Base-by-base conservation (phyloP, 2,329 filamentous ascomycete species). In the Pseudogymnoascus sp. region DNA sequence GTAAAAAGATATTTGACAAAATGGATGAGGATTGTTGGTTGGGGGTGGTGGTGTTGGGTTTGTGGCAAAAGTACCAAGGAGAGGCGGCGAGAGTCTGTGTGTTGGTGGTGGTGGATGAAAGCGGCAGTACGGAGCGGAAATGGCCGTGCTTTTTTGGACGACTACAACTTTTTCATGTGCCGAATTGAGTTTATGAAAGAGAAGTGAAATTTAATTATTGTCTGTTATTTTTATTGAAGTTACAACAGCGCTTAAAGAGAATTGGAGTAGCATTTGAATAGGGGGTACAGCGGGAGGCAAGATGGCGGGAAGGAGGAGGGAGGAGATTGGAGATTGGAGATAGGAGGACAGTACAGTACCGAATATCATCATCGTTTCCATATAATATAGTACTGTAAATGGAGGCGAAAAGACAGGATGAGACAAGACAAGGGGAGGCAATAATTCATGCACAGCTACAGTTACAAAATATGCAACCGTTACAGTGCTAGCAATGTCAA, bases 21-120 rank as follows among this genome's bases (percentile, higher is more conserved):
- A 21, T 21, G 21, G 21, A 54, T 17, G 11, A 31, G 9, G 26
- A 54, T 44, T 54, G 44, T 54, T 50, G 44, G 44, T 10, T 50
- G 15, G 21, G 41, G 44, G 44, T 10, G 44, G 44, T 11, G 8
- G 33, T 11, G 10, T 9, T 50, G 5, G 44, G 10, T 9, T 50
- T 10, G 44, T 50, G 44, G 44, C 44, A 50, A 50, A 50, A 50
- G 26, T 50, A 50, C 44, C 44, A 31, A 50, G 26, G 44, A 50
- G 44, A 4, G 8, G 44, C 44, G 26, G 44, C 44, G 44, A 50
- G 41, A 10, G 41, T 47, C 41, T 50, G 44, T 50, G 44, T 50
- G 44, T 50, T 50, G 44, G 44, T 50, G 13, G 33, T 35, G 9
- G 44, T 50, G 44, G 44, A 54, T 54, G 44, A 54, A 54, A 54